A percentile compares a stretch with the other conserved stretches of the same genome.
phyloP scores from a whole-genome alignment of 345 rosid genomes.

The Citrus sinensis region DNA sequence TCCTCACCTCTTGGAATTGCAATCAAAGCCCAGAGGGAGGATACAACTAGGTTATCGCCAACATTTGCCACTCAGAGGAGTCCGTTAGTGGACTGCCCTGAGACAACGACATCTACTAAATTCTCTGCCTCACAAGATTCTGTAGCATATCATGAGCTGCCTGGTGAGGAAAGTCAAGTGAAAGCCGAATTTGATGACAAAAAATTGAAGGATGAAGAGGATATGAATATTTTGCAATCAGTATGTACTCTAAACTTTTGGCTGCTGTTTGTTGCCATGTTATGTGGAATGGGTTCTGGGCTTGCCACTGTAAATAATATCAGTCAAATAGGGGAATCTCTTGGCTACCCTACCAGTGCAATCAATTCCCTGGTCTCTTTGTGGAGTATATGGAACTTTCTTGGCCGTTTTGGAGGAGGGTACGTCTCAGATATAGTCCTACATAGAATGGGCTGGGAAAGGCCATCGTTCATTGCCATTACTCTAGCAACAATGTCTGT shows the following conservation, averaged over 20 bases:
- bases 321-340: conserved; percentile 82
- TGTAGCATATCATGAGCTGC: conserved; percentile 20
- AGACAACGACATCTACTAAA: neutral
- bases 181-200: conserved; percentile 13
- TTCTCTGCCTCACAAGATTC: conserved; percentile 3
- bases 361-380: conserved; percentile 68
- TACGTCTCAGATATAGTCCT: conserved; percentile 66
- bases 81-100: conserved; percentile 12
- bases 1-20: conserved; percentile 58
- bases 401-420: conserved; percentile 89
- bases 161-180: conserved; percentile 16
- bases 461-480: conserved; percentile 70
- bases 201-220: conserved; percentile 19
- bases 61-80: conserved; percentile 26
- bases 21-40: conserved; percentile 46
- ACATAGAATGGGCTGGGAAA: conserved; percentile 60
- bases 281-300: conserved; percentile 81
- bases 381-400: conserved; percentile 89
- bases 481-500: conserved; percentile 52
- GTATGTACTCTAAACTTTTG: conserved; percentile 52
- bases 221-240: conserved; percentile 53
- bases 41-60: conserved; percentile 23
- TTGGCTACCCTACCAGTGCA: conserved; percentile 54
- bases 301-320: conserved; percentile 72
- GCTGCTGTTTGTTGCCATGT: conserved; percentile 67